Percentiles rank a stretch among this genome's conserved stretches.
These are phyloP conservation scores for Pleurostoma richardsiae DNA, from an alignment of 2,329 filamentous ascomycete genomes.

Conservation along the genomic window DNA sequence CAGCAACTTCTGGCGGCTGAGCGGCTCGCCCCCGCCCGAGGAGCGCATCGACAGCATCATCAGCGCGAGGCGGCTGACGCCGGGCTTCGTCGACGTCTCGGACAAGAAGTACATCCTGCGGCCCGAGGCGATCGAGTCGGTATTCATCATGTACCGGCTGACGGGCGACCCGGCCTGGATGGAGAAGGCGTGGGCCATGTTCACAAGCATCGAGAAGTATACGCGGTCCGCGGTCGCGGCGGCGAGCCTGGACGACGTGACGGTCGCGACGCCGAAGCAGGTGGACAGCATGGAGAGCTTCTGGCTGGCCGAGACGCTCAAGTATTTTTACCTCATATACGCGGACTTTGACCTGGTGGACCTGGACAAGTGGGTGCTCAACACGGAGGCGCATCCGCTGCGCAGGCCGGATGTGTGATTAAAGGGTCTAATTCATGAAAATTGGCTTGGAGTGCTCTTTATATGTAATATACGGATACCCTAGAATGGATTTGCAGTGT, in stretches of 20 bases:
- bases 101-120: slow-evolving; percentile 61
- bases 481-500: too few relatives aligned
- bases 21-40: slow-evolving; percentile 8
- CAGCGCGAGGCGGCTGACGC: slow-evolving; percentile 9
- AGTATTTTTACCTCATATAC: slow-evolving; percentile 63
- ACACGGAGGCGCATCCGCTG: slow-evolving; percentile 51
- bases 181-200: slow-evolving; percentile 72
- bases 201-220: slow-evolving; percentile 54
- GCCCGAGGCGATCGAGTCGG: slow-evolving; percentile 75
- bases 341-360: slow-evolving; percentile 52
- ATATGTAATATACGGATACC: too few relatives aligned
- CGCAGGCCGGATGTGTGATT: slow-evolving; percentile 19
- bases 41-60: slow-evolving; percentile 6
- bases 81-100: slow-evolving; percentile 49
- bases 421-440: too few relatives aligned
- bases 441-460: too few relatives aligned
- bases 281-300: slow-evolving; percentile 70
- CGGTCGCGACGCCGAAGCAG: slow-evolving; percentile 26
- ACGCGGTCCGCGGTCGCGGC: slow-evolving; percentile 60
- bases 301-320: slow-evolving; percentile 65
- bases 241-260: slow-evolving; percentile 63
- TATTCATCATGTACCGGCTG: slow-evolving; percentile 73
- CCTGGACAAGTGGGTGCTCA: slow-evolving; percentile 58
- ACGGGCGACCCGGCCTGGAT: slow-evolving; percentile 63
- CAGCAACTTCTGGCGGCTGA: slow-evolving; percentile 3